Base-by-base conservation (phyloP, 345 rosid genomes). In the Adansonia digitata region DNA sequence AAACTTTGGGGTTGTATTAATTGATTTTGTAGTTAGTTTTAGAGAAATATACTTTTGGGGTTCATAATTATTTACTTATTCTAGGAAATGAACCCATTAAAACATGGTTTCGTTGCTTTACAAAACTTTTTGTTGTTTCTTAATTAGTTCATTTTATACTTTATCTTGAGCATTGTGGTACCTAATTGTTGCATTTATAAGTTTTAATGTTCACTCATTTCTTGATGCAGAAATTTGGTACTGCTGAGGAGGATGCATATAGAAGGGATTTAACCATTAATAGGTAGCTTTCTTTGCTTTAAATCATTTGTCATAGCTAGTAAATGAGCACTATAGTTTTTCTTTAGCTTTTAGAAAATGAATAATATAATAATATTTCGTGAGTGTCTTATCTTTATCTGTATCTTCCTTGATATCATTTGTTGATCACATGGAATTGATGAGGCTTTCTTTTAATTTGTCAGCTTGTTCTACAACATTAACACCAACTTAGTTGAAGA, bases 251-350 rank as follows among this genome's bases (percentile, higher is more conserved):
- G 82, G 98, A 94, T 84, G 98, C 98, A 14, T 89, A 79, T 78
- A 81, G 98, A 86, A 89, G 98, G 81, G 98, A 94, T 78, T 83
- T 92, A 72, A 94, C 98, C 29, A 94, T 94, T 52, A 94, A 94
- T 83, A 94, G 98, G 98, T 94, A 77, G 17, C 29, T 29, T 67
- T 55, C 10, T 15, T 55, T 76, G 46, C 49, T 55, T 11, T 29
- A 24, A 26, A 39, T 39, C 26, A 72, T 26, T 17, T 72, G 20
- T 57, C 18, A 24, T 71, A 45, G 26, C 15, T 31, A 18, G 55
- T 39, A 68, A 69, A 15, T 70, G 46, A 20, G 3, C 40, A 53
- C 29, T 13, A 12, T 52, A 4, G 2, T 13, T 75, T 39, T 53
- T 48, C 13, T 48, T 69, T 69, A 18, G 12, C 71, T 26, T 43